Evolutionary conservation across 352 stramenopile species (phyloP).

Genomic region (Elongisporangium undulatum): DNA sequence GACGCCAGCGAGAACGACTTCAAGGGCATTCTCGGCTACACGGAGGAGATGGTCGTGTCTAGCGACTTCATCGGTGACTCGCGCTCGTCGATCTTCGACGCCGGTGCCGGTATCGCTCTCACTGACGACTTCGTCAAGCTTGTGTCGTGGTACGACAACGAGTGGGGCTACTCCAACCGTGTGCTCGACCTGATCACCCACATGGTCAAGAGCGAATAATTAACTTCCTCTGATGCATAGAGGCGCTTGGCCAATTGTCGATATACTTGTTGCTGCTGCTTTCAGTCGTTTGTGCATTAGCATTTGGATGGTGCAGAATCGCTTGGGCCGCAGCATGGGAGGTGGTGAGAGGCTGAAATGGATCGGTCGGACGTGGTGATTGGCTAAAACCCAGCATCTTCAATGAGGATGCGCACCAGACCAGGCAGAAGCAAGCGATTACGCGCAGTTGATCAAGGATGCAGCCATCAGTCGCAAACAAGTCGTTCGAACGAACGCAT

Average conservation of each 20-base stretch:
- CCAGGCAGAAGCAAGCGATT: not conserved
- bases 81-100: conserved; percentile 98
- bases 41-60: conserved; percentile 95
- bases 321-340: not conserved
- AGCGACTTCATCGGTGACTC: conserved; percentile 97
- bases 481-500: too few relatives aligned
- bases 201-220: conserved; percentile 91
- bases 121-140: conserved; percentile 99
- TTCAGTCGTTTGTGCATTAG: not conserved
- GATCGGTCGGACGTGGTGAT: not conserved
- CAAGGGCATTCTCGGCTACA: conserved; percentile 98
- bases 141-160: conserved; percentile 99
- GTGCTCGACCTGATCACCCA: conserved; percentile 97
- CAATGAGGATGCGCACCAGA: not conserved
- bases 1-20: conserved; percentile 90
- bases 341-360: not conserved
- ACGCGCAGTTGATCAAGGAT: not conserved
- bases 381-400: not conserved
- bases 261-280: not conserved
- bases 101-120: conserved; percentile 95
- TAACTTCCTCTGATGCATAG: not conserved
- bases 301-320: not conserved
- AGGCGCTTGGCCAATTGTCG: not conserved
- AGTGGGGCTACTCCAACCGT: conserved; percentile 98
- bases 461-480: not conserved